These are phyloP conservation scores for Mortierella hygrophila DNA, from an alignment of 192 early-diverging fungal species.

Conservation along the genomic window DNA sequence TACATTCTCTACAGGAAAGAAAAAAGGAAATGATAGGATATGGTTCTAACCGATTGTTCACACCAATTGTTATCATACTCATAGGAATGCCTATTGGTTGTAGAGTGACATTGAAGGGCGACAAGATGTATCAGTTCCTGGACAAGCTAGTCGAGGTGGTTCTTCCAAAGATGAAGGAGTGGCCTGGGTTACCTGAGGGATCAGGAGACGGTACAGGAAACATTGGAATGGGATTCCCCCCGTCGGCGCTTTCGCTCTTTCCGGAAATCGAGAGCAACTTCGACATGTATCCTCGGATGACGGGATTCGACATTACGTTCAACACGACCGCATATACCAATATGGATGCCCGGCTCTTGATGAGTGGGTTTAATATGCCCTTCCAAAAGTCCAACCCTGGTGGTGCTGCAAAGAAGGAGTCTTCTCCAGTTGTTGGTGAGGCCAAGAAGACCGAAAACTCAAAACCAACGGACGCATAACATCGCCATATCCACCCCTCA, in stretches of 20 bases:
- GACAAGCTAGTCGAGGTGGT: conserved; percentile 97
- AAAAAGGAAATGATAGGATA: not conserved
- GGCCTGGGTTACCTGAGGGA: conserved; percentile 79
- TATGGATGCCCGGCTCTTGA: conserved; percentile 80
- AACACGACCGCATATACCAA: conserved; percentile 86
- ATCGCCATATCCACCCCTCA: not conserved
- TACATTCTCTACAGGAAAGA: not conserved
- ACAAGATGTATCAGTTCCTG: conserved; percentile 92
- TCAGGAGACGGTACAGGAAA: conserved; percentile 86
- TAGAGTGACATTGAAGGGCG: conserved; percentile 82
- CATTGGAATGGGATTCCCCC: conserved; percentile 88
- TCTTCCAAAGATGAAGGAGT: conserved; percentile 94
- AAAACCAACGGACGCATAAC: not conserved
- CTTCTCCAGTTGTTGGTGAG: not conserved
- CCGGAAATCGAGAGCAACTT: conserved; percentile 98
- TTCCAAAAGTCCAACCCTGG: conserved; percentile 62
- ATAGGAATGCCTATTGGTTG: conserved; percentile 90
- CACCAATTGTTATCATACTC: not conserved
- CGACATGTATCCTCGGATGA: conserved; percentile 92
- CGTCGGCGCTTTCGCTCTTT: conserved; percentile 88
- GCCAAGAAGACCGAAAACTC: not conserved
- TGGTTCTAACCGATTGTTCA: not conserved
- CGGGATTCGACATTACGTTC: conserved; percentile 89
- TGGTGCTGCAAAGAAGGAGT: conserved; percentile 5
- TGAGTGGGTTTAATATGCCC: conserved; percentile 93